These are phyloP conservation scores for Vicia sativa DNA, from an alignment of 306 rosid genomes.

Conservation along the genomic window DNA sequence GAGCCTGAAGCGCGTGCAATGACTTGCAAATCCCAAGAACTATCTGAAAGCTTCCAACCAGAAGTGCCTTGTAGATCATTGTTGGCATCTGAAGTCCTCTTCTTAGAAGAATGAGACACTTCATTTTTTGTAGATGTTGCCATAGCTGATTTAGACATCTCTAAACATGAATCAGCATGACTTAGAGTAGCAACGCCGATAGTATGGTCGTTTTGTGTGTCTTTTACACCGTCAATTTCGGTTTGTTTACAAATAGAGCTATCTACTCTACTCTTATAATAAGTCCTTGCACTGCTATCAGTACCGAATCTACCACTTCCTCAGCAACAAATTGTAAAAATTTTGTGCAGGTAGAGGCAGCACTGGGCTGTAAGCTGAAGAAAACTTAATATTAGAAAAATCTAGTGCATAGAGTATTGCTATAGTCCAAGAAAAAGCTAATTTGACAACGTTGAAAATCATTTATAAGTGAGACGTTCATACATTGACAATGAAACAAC, in stretches of 20 bases:
- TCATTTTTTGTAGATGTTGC: too few relatives aligned
- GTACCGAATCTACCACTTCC: constrained; percentile 53
- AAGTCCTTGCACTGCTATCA: constrained; percentile 78
- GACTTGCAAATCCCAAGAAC: too few relatives aligned
- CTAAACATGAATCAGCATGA: too few relatives aligned
- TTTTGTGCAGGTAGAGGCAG: constrained; percentile 84
- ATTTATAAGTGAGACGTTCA: constrained; percentile 36
- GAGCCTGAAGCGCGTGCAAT: too few relatives aligned
- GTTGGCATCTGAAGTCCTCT: too few relatives aligned
- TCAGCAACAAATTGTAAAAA: constrained; percentile 63
- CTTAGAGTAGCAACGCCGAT: too few relatives aligned
- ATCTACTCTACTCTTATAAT: constrained; percentile 63
- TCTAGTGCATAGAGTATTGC: neutral
- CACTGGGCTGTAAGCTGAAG: constrained; percentile 83
- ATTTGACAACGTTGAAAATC: neutral
- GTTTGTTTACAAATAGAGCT: constrained; percentile 49
- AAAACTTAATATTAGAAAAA: constrained; percentile 41
- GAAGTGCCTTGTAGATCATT: too few relatives aligned
- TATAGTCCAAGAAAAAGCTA: constrained; percentile 3
- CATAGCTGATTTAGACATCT: too few relatives aligned
- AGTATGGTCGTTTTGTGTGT: too few relatives aligned
- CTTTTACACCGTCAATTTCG: constrained; percentile 55
- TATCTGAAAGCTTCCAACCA: too few relatives aligned
- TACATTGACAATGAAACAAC: constrained; percentile 84
- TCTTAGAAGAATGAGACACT: too few relatives aligned